Evolutionary conservation across 2,329 filamentous ascomycete species (phyloP), one percentile per base, ranked within the genome.

Genomic region (Aureobasidium sp.): DNA sequence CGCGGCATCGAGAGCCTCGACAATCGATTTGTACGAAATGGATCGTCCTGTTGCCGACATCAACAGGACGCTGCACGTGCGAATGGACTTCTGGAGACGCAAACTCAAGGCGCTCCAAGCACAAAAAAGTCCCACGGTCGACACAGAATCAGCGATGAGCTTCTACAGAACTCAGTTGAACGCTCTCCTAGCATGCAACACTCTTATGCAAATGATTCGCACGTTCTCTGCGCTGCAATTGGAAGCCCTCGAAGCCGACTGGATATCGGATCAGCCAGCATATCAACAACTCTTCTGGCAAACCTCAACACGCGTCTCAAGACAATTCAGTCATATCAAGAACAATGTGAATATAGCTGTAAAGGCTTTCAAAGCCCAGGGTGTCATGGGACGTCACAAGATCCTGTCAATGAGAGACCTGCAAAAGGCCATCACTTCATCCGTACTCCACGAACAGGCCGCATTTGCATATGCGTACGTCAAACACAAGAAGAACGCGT

Each of bases 391-490:
- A 9, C 25, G 19, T 21, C 51, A 55, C 51, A 31, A 55, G 9
- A 55, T 55, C 27, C 5, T 43, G 38, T 55, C 51, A 21, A 10
- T 23, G 10, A 38, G 23, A 23, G 17, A 43, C 1, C 5, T 33
- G 2, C 10, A 15, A 5, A 17, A 19, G 4, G 23, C 33, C 19
- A 5, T 42, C 4, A 7, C 8, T 1, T 2, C 13, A 19, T 21
- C 38, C 2, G 15, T 4, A 6, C 23, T 33, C 7, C 40, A 57
- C 27, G 53, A 27, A 19, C 15, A 17, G 15, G 53, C 53, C 23
- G 53, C 53, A 6, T 57, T 57, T 37, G 40, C 53, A 37, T n/a
- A 57, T 57, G 53, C 53, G 9, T 57, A 46, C 17, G 38, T 57
- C 19, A 57, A 57, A 31, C 7, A 45, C 15, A 46, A 46, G 40